These are phyloP conservation scores for Paraphoma chrysanthemicola DNA, from an alignment of 2,329 filamentous ascomycete genomes.

Conservation along the genomic window DNA sequence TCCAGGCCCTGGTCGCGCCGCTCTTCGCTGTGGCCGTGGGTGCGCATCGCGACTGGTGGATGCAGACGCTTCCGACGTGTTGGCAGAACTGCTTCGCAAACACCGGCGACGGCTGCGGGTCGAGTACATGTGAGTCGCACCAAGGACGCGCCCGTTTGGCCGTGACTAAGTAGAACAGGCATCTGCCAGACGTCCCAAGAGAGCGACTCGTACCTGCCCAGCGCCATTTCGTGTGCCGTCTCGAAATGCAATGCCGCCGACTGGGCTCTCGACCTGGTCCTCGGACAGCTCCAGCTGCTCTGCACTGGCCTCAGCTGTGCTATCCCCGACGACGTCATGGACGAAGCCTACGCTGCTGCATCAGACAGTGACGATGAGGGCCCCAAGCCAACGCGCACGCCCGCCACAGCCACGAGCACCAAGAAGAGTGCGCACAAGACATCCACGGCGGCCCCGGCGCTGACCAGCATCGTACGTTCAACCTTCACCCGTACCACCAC, in stretches of 20 bases:
- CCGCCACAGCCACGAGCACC: constrained; percentile 6
- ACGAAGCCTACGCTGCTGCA: constrained; percentile 25
- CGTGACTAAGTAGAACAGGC: constrained; percentile 19
- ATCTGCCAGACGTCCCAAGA: constrained; percentile 32
- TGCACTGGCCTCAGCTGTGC: constrained; percentile 21
- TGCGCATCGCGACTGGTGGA: constrained; percentile 23
- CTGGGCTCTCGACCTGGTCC: constrained; percentile 16
- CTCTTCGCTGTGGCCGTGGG: constrained; percentile 3
- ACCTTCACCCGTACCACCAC: constrained; percentile 30
- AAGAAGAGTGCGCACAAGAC: constrained; percentile 6
- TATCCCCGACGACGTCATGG: constrained; percentile 27
- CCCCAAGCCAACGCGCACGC: constrained; percentile 3
- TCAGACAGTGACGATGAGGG: constrained; percentile 7
- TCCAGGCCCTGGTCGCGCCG: constrained; percentile 5
- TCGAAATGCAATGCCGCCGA: constrained; percentile 22
- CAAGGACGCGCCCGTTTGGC: background rate
- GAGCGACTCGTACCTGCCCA: constrained; percentile 23
- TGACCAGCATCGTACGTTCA: constrained; percentile 24
- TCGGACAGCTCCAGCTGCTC: constrained; percentile 26
- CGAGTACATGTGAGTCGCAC: constrained; percentile 21
- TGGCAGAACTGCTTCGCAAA: constrained; percentile 26
- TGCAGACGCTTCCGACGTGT: constrained; percentile 25
- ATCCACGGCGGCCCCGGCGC: constrained; percentile 6
- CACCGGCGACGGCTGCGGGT: constrained; percentile 25
- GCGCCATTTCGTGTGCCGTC: constrained; percentile 25